Evolutionary conservation across 305 asterid genomes (phyloP).

Genomic region (Solanum hybrid): DNA sequence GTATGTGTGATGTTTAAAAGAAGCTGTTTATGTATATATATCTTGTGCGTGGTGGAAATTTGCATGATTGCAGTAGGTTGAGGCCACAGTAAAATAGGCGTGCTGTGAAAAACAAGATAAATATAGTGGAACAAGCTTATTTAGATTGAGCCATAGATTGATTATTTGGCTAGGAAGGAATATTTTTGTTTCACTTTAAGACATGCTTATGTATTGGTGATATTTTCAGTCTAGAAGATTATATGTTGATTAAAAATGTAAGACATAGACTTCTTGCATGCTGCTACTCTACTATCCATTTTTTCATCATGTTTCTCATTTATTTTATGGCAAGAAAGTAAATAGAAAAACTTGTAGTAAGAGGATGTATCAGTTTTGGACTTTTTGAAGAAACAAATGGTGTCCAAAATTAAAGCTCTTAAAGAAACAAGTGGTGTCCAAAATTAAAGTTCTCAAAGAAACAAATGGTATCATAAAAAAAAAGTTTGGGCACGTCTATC

Average conservation of each 20-base stretch:
- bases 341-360: background rate
- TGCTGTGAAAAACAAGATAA: background rate
- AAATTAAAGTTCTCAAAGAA: background rate
- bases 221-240: background rate
- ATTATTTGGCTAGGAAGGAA: background rate
- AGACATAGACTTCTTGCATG: background rate
- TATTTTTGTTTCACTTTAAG: background rate
- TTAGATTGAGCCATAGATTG: background rate
- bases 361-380: background rate
- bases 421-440: background rate
- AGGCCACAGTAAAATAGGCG: background rate
- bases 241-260: background rate
- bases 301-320: background rate
- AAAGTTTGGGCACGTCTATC: background rate
- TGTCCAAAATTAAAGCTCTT: background rate
- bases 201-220: background rate
- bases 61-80: background rate
- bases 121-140: background rate
- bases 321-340: background rate
- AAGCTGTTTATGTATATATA: background rate
- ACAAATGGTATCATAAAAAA: background rate
- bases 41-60: background rate
- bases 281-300: background rate
- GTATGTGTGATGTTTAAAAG: background rate
- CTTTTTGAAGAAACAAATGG: background rate